Percentiles rank a stretch among this genome's conserved stretches.
Conservation (phyloP, 2,329 filamentous ascomycete genomes). For the Clarireedia hainanense region DNA sequence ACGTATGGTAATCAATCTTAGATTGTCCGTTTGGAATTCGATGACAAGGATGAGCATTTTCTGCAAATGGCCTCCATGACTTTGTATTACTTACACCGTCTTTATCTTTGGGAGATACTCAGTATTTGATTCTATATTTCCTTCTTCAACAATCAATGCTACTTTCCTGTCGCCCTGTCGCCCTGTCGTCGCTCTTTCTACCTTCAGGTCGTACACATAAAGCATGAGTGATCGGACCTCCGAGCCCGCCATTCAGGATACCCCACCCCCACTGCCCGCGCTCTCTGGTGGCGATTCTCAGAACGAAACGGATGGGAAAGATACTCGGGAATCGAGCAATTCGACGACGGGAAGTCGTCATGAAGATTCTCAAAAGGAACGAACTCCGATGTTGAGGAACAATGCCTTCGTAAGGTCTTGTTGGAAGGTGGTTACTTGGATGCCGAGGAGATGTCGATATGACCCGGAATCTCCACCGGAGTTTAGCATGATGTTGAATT, state of each 20-base stretch:
- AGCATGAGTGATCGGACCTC: background rate
- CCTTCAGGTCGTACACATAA: background rate
- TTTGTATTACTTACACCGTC: no score
- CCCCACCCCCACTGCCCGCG: background rate
- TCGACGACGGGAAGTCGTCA: conserved; percentile 9
- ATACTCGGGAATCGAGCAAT: conserved; percentile 8
- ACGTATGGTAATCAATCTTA: no score
- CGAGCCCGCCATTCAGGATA: background rate
- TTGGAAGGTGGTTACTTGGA: conserved; percentile 42
- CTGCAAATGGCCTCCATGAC: no score
- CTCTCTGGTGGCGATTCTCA: background rate
- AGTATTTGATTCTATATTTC: no score
- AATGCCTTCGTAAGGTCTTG: conserved; percentile 12
- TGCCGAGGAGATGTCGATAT: conserved; percentile 60
- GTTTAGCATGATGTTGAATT: conserved; percentile 61
- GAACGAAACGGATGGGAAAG: background rate
- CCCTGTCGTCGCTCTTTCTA: background rate
- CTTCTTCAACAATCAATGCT: background rate
- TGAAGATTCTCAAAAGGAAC: conserved; percentile 2
- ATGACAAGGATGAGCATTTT: no score
- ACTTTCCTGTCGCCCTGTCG: no score
- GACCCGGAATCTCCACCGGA: conserved; percentile 56
- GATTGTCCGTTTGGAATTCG: no score
- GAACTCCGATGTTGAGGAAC: conserved; percentile 13
- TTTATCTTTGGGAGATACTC: no score